Evolutionary conservation across 495 filamentous ascomycete genomes (phyloP).

Genomic region (Penicillium waksmanii): DNA sequence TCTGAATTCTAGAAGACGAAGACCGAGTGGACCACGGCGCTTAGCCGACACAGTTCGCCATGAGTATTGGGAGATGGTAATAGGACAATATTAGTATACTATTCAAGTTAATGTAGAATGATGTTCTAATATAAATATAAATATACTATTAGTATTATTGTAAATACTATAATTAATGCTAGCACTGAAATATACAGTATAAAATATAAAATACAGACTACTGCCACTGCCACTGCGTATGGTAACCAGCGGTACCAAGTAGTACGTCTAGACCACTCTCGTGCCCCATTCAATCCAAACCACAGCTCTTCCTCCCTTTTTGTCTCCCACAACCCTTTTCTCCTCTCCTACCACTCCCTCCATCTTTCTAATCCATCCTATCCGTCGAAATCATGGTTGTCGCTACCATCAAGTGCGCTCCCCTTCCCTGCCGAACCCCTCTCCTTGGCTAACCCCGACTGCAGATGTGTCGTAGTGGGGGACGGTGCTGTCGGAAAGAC

Average conservation of each 20-base stretch:
- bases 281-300: slow-evolving; percentile 36
- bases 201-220: background rate
- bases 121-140: background rate
- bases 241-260: background rate
- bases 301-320: slow-evolving; percentile 35
- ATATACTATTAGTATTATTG: background rate
- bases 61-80: background rate
- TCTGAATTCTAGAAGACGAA: background rate
- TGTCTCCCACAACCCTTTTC: slow-evolving; percentile 23
- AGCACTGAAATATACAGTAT: background rate
- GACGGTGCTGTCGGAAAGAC: slow-evolving; percentile 99
- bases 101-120: too few species aligned
- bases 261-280: slow-evolving; percentile 25
- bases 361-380: slow-evolving; percentile 20
- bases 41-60: slow-evolving; percentile 14
- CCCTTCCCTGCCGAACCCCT: slow-evolving; percentile 22
- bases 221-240: background rate
- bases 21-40: slow-evolving; percentile 11
- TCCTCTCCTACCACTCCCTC: slow-evolving; percentile 13
- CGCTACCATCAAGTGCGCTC: slow-evolving; percentile 44
- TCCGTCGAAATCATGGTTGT: slow-evolving; percentile 39
- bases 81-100: background rate
- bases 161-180: background rate
- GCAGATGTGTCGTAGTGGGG: slow-evolving; percentile 95
- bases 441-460: slow-evolving; percentile 32